Evolutionary conservation across 345 rosid species (phyloP), one percentile per base, ranked within the genome.

Genomic region (Boechera retrofracta): DNA sequence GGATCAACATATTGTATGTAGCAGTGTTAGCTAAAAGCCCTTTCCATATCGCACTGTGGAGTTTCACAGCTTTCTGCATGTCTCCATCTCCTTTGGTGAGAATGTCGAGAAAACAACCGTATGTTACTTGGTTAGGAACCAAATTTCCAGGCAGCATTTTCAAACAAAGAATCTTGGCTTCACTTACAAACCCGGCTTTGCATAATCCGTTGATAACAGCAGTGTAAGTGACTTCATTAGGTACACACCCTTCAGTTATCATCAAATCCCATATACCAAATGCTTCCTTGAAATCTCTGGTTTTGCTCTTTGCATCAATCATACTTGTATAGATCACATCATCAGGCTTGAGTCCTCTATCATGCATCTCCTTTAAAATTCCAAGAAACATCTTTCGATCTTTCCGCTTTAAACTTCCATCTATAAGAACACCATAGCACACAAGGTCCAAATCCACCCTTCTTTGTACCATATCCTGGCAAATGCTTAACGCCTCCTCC

Each of bases 401-500:
- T 13, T 82, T 86, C 15, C 73, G 82, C 77, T 82, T 86, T 48
- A 89, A 87, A 79, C 88, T 79, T 77, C 96, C 98, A 73, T 91
- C 86, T 55, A 95, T 80, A 71, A 95, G 99, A 63, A 92, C 82
- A 64, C 88, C 84, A 72, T 88, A 95, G 76, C 96, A 90, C 47
- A 91, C 89, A 10, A 89, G 86, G 83, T 95, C 99, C 87, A 95
- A 76, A 82, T 87, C 78, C 52, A 92, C 78, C 26, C 97, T 95
- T 83, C 94, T 81, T 76, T 78, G 82, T 16, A 88, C 77, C 97
- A 93, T 93, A 75, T 87, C 95, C 49, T 74, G 67, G 77, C 88
- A 89, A 69, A 86, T 81, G 62, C 68, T 72, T 68, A 87, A 31
- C 4, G 98, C 99, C 12, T 95, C 96, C 45, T 79, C 71, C 31